Evolutionary conservation across 208 protist species (phyloP), one percentile per base, ranked within the genome.

Genomic region (Leishmania major): DNA sequence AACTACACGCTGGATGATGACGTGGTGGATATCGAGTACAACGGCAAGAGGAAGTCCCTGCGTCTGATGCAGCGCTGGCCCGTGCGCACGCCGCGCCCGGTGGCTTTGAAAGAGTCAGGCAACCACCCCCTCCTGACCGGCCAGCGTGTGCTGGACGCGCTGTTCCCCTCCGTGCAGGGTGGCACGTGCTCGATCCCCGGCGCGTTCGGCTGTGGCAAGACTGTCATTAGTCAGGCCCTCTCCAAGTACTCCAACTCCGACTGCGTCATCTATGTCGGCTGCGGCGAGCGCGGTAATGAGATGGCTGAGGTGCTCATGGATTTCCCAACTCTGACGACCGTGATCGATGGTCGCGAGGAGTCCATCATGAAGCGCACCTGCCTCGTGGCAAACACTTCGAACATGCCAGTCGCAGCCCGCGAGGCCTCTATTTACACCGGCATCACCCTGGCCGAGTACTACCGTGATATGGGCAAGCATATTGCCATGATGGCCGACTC

Each of bases 301-400:
- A 99, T 99, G 99, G 99, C 99, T 43, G 99, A 99, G 95, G 99
- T 99, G 82, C 93, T 99, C 22, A 99, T 99, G 96, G 99, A 99
- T 45, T 99, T 99, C 97, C 99, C 99, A 53, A 95, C 98, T 80
- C 88, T 99, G 67, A 99, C 93, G 62, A 97, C 96, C 28, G 87
- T 99, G 83, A 93, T 99, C 55, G 91, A 99, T 84, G 99, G 98
- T 62, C 91, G 96, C 62, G 94, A 99, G 83, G 97, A 99, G 80
- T 98, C 98, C 49, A 99, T 99, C 91, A 99, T 99, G 99, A 98
- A 99, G 90, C 98, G 99, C 78, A 99, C 99, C 64, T 98, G 95
- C 72, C 93, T 99, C 25, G 99, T 99, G n/a, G 99, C 99, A 51
- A 99, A 99, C 91, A 99, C 99, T 19, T 99, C 99, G 53, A 99